phyloP scores from a whole-genome alignment of 2,329 filamentous ascomycete genomes.

The Aspergillus bombycis region DNA sequence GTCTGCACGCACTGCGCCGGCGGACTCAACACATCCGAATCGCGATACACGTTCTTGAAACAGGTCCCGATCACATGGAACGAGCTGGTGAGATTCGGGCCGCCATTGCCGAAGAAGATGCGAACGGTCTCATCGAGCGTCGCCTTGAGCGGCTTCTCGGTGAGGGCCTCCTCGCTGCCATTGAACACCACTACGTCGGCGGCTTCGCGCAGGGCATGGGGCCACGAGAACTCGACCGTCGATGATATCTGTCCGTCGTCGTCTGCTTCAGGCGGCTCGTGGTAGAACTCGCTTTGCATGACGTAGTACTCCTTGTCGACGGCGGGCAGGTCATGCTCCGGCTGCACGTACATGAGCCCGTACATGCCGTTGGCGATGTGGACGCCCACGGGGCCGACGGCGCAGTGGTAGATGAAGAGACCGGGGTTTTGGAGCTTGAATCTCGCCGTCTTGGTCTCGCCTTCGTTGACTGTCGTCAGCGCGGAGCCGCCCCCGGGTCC shows the following conservation, averaged over 20 bases:
- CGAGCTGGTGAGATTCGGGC: constrained; percentile 39
- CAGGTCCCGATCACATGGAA: constrained; percentile 37
- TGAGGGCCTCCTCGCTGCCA: constrained; percentile 36
- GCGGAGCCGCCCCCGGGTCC: constrained; percentile 39
- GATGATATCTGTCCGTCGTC: constrained; percentile 33
- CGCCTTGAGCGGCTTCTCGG: constrained; percentile 36
- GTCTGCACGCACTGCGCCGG: constrained; percentile 32
- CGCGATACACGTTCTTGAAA: constrained; percentile 34
- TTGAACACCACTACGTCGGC: constrained; percentile 38
- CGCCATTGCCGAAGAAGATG: constrained; percentile 42
- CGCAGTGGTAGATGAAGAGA: constrained; percentile 40
- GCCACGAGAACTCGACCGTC: constrained; percentile 40
- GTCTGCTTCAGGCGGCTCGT: constrained; percentile 38
- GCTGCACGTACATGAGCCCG: constrained; percentile 42
- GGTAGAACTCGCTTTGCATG: constrained; percentile 44
- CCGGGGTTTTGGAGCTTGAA: constrained; percentile 37
- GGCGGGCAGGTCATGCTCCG: constrained; percentile 31
- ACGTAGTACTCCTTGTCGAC: constrained; percentile 42
- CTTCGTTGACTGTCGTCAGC: constrained; percentile 37
- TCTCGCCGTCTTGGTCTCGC: constrained; percentile 35
- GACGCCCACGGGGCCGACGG: constrained; percentile 40
- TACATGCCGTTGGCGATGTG: constrained; percentile 45
- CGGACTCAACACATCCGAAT: constrained; percentile 36
- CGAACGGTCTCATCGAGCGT: constrained; percentile 33
- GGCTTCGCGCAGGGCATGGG: constrained; percentile 36